These are phyloP conservation scores for Cyclotella cryptica DNA, from an alignment of 108 stramenopile genomes.

Conservation along the genomic window DNA sequence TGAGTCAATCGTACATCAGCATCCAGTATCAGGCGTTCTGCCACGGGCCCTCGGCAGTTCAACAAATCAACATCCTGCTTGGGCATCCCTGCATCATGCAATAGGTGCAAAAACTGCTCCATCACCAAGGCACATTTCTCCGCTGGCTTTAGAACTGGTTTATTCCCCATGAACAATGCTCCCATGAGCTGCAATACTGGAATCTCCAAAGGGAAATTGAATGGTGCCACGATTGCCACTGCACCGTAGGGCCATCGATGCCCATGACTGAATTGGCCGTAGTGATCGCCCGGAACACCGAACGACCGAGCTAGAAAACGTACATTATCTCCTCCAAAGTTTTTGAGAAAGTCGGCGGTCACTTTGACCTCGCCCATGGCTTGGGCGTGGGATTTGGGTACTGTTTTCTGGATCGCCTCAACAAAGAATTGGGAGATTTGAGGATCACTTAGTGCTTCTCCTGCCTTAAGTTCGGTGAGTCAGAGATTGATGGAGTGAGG, in stretches of 20 bases:
- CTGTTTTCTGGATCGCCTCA: slow-evolving; percentile 88
- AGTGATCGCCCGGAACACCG: slow-evolving; percentile 94
- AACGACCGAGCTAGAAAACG: slow-evolving; percentile 90
- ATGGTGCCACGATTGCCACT: slow-evolving; percentile 93
- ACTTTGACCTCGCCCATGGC: slow-evolving; percentile 88
- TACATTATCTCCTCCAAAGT: slow-evolving; percentile 94
- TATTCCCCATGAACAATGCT: slow-evolving; percentile 98
- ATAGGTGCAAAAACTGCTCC: slow-evolving; percentile 93
- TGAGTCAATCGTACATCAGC: slow-evolving; percentile 93
- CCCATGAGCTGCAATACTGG: slow-evolving; percentile 97
- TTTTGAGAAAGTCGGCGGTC: slow-evolving; percentile 87
- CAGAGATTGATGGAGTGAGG: neutral
- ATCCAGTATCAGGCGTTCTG: slow-evolving; percentile 80
- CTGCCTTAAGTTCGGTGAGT: slow-evolving; percentile 55
- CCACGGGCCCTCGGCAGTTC: slow-evolving; percentile 90
- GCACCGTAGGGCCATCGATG: slow-evolving; percentile 98
- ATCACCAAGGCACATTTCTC: slow-evolving; percentile 93
- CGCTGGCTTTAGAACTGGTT: slow-evolving; percentile 89
- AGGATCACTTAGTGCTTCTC: slow-evolving; percentile 71
- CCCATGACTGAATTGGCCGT: slow-evolving; percentile 92
- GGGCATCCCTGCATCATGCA: slow-evolving; percentile 94
- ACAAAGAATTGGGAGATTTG: slow-evolving; percentile 93
- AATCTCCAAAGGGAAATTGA: slow-evolving; percentile 97
- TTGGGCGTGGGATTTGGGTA: slow-evolving; percentile 95
- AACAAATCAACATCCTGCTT: slow-evolving; percentile 90